Evolutionary conservation across 495 filamentous ascomycete genomes (phyloP).

Genomic region (Aspergillus steynii): DNA sequence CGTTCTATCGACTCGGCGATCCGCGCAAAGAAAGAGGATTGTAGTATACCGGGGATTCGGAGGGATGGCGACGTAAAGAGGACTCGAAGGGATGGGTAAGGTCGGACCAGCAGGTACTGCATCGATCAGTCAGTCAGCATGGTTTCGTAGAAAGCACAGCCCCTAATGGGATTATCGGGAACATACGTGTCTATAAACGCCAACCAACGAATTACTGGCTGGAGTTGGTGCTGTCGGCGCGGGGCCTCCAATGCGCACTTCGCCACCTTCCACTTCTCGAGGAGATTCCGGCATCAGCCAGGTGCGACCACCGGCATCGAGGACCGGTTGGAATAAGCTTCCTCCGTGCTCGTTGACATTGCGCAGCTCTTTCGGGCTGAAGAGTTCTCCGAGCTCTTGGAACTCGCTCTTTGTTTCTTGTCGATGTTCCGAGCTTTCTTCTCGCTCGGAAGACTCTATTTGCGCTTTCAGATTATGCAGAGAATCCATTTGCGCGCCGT

Average conservation of each 20-base stretch:
- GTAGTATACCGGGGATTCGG: slow-evolving; percentile 60
- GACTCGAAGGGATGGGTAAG: slow-evolving; percentile 61
- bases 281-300: too few species aligned
- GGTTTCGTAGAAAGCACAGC: too few species aligned
- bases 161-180: too few species aligned
- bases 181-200: too few species aligned
- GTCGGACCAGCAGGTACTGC: slow-evolving; percentile 63
- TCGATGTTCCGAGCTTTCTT: slow-evolving; percentile 6
- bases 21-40: slow-evolving; percentile 58
- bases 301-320: too few species aligned
- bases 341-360: slow-evolving; percentile 41
- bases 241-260: too few species aligned
- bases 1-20: slow-evolving; percentile 54
- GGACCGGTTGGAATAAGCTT: slow-evolving; percentile 33
- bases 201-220: too few species aligned
- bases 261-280: too few species aligned
- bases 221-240: too few species aligned
- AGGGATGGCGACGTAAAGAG: slow-evolving; percentile 66
- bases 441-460: slow-evolving; percentile 1
- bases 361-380: slow-evolving; percentile 56
- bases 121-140: neutral
- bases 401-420: slow-evolving; percentile 38
- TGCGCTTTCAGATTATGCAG: slow-evolving; percentile 47
- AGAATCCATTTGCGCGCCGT: slow-evolving; percentile 59
- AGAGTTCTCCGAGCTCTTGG: slow-evolving; percentile 56